Base-by-base conservation (phyloP, 192 early-diverging fungal genomes). In the Entophlyctis luteolus region DNA sequence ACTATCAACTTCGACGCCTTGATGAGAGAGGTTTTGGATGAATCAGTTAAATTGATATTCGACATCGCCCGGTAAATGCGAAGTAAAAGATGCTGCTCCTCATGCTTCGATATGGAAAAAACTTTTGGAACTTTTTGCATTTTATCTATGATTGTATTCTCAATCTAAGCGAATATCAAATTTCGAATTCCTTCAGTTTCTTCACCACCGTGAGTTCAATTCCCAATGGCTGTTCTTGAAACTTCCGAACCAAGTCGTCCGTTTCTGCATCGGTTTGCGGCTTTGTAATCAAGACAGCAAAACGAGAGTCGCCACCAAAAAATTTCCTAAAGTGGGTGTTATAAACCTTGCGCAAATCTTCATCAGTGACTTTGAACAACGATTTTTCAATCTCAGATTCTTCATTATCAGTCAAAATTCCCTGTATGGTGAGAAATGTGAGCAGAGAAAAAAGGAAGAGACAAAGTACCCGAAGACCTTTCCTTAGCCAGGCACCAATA, bases 31-130 rank as follows among this genome's bases (percentile, higher is more conserved):
- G n/a, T 82, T 86, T 70, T 80, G 79, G 79, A 79, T 91, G 38
- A 72, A 80, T 27, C 68, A 87, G 31, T 85, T 76, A 36, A 71
- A 59, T 72, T 27, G 77, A 81, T 65, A 90, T 91, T 55, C 79
- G 90, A 35, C 84, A 87, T 68, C 83, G 89, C 32, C 89, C 88
- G 27, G 70, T 93, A 42, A 76, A 75, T 42, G 91, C 90, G 81
- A 72, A 59, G 59, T 72, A 71, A 58, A 74, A 48, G 75, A 76
- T 57, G 70, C 75, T 6, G 62, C 62, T 27, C 47, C 62, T 3
- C 47, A 45, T n/a, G 50, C 50, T 53, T 14, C 16, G 14, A 20
- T 25, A 16, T 5, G 22, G 0, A 31, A 34, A 5, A 56, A 56
- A n/a, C n/a, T n/a, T n/a, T n/a, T n/a, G n/a, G n/a, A n/a, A n/a